Percentiles rank a stretch among this genome's conserved stretches.
Evolutionary conservation across 2,329 filamentous ascomycete species (phyloP).

Genomic region (Ophiognomonia clavigignenti-juglandacearum): DNA sequence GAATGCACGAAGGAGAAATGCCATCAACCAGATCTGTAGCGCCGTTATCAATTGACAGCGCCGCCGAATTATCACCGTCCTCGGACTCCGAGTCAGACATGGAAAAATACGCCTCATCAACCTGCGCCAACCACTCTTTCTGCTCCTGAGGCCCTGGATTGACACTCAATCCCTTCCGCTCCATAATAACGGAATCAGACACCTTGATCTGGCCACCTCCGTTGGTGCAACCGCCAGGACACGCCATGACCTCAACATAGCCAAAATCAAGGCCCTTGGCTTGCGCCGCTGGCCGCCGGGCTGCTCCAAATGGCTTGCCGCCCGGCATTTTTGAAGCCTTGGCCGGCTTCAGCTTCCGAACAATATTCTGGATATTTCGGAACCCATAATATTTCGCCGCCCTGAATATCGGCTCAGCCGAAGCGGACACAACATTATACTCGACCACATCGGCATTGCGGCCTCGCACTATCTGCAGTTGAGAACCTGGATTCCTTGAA

Average conservation of each 20-base stretch:
- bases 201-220: conserved; percentile 93
- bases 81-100: conserved; percentile 49
- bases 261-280: conserved; percentile 61
- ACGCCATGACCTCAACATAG: conserved; percentile 99
- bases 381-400: conserved; percentile 95
- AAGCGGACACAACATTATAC: conserved; percentile 60
- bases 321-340: conserved; percentile 76
- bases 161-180: conserved; percentile 39
- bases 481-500: conserved; percentile 64
- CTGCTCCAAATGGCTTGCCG: conserved; percentile 55
- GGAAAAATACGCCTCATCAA: conserved; percentile 90
- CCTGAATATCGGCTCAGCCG: conserved; percentile 61
- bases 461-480: conserved; percentile 67
- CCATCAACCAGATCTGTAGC: conserved; percentile 49
- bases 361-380: conserved; percentile 95
- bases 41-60: conserved; percentile 21
- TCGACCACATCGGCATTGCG: conserved; percentile 90
- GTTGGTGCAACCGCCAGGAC: conserved; percentile 97
- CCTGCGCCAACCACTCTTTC: conserved; percentile 75
- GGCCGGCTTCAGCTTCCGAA: conserved; percentile 82
- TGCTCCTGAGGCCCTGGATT: conserved; percentile 73
- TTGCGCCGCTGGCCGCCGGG: conserved; percentile 48
- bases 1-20: conserved; percentile 62
- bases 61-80: conserved; percentile 19
- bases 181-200: conserved; percentile 64